phyloP scores from a whole-genome alignment of 805 yeast genomes.

The Nakazawaea ambrosiae region DNA sequence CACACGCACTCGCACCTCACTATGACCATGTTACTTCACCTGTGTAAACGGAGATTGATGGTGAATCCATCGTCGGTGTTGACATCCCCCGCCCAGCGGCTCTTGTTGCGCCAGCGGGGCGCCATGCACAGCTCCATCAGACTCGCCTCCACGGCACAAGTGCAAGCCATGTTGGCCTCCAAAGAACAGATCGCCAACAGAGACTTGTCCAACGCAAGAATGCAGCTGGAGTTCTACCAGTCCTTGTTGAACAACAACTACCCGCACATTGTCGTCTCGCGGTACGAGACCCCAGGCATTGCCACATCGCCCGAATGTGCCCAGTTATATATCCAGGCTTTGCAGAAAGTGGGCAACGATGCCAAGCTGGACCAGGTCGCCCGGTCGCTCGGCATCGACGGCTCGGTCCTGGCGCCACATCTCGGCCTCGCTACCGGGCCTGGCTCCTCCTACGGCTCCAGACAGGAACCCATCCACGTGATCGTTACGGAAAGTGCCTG shows the following conservation, averaged over 20 bases:
- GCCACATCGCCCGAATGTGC: constrained; percentile 78
- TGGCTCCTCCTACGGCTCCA: constrained; percentile 40
- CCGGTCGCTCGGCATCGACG: constrained; percentile 32
- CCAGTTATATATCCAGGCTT: constrained; percentile 71
- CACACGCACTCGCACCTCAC: no score
- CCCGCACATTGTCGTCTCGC: constrained; percentile 93
- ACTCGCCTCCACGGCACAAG: constrained; percentile 24
- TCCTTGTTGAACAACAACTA: constrained; percentile 70
- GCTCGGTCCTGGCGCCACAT: constrained; percentile 2
- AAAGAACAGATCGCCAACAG: constrained; percentile 86
- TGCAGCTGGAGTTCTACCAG: constrained; percentile 81
- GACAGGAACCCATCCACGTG: constrained; percentile 88
- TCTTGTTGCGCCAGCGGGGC: no score
- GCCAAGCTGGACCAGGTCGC: constrained; percentile 71
- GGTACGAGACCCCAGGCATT: constrained; percentile 93
- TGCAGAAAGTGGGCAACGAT: constrained; percentile 67
- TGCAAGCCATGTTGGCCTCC: constrained; percentile 36
- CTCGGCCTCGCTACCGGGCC: constrained; percentile 11
- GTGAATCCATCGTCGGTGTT: no score
- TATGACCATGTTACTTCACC: no score
- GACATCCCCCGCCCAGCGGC: no score
- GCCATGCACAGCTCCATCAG: no score
- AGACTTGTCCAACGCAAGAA: constrained; percentile 55
- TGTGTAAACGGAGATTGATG: no score
- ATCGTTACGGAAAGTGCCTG: constrained; percentile 80